Percentiles rank a stretch among this genome's conserved stretches.
Conservation (phyloP, 371 early-diverging fungal species). For the Enteropsectra breve region DNA sequence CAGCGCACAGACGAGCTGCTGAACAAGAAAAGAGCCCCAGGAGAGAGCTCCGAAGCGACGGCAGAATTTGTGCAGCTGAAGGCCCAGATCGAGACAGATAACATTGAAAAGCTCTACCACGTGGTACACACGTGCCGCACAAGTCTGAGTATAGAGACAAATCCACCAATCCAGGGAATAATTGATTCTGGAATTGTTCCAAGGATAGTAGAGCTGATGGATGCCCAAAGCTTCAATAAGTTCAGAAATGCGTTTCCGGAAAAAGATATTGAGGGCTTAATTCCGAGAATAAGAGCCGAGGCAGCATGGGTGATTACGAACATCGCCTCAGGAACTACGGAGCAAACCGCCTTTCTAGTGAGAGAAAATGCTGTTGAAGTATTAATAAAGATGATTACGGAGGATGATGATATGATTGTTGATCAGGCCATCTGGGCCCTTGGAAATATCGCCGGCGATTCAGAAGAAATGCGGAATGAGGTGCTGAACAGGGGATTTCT, state of each 20-base stretch:
- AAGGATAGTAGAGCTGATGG: constrained; percentile 80
- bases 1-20: constrained; percentile 56
- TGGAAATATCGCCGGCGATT: constrained; percentile 99
- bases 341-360: constrained; percentile 86
- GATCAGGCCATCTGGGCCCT: constrained; percentile 99
- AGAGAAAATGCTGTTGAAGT: constrained; percentile 78
- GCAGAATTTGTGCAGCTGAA: constrained; percentile 31
- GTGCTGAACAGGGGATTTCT: constrained; percentile 75
- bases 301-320: constrained; percentile 99
- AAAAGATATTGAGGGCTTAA: constrained; percentile 24
- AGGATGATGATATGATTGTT: constrained; percentile 73
- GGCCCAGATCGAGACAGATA: constrained; percentile 33
- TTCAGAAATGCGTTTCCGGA: not conserved
- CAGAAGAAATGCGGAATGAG: constrained; percentile 78
- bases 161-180: constrained; percentile 92
- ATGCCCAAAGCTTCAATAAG: constrained; percentile 61
- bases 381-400: constrained; percentile 77
- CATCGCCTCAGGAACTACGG: constrained; percentile 91
- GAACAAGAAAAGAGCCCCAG: constrained; percentile 52
- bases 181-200: constrained; percentile 83
- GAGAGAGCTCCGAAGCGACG: not conserved
- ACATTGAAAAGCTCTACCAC: constrained; percentile 59
- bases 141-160: constrained; percentile 83
- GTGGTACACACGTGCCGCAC: constrained; percentile 84
- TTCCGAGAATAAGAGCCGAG: constrained; percentile 70